phyloP scores from a whole-genome alignment of 371 early-diverging fungal genomes.

The Rhizopus delemar region DNA sequence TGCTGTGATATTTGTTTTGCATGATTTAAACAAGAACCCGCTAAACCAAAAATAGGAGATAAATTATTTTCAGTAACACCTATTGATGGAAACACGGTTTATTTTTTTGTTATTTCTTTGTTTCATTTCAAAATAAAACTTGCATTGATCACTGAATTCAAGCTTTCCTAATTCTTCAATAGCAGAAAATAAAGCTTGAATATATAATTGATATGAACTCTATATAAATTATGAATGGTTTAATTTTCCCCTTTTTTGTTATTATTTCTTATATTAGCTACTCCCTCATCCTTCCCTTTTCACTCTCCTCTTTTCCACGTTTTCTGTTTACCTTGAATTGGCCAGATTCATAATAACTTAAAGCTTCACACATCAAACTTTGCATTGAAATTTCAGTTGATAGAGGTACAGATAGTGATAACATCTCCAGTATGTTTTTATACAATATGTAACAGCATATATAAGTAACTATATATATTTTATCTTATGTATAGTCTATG shows the following conservation, averaged over 20 bases:
- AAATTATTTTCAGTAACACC: slow-evolving; percentile 18
- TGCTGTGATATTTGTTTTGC: slow-evolving; percentile 24
- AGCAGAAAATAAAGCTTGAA: slow-evolving; percentile 37
- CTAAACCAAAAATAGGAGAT: slow-evolving; percentile 31
- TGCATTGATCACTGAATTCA: slow-evolving; percentile 44
- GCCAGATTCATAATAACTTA: slow-evolving; percentile 12
- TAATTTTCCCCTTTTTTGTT: slow-evolving; percentile 2
- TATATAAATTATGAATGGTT: slow-evolving; percentile 10
- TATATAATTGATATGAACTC: slow-evolving; percentile 41
- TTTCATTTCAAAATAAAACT: slow-evolving; percentile 7
- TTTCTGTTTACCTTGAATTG: slow-evolving; percentile 18
- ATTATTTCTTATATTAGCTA: not conserved
- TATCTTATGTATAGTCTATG: not conserved
- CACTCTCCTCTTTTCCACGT: not conserved
- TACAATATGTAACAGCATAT: slow-evolving; percentile 2
- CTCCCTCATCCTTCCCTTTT: slow-evolving; percentile 6
- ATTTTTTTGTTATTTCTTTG: not conserved
- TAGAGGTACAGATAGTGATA: slow-evolving; percentile 12
- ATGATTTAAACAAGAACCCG: slow-evolving; percentile 35
- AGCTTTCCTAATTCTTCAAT: slow-evolving; percentile 40
- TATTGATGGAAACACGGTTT: slow-evolving; percentile 1
- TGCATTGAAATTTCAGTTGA: slow-evolving; percentile 23
- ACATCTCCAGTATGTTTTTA: slow-evolving; percentile 3
- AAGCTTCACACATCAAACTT: slow-evolving; percentile 24
- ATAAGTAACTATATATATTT: not conserved